phyloP scores from a whole-genome alignment of 2,329 filamentous ascomycete genomes.

The Aspergillus quadricinctus region DNA sequence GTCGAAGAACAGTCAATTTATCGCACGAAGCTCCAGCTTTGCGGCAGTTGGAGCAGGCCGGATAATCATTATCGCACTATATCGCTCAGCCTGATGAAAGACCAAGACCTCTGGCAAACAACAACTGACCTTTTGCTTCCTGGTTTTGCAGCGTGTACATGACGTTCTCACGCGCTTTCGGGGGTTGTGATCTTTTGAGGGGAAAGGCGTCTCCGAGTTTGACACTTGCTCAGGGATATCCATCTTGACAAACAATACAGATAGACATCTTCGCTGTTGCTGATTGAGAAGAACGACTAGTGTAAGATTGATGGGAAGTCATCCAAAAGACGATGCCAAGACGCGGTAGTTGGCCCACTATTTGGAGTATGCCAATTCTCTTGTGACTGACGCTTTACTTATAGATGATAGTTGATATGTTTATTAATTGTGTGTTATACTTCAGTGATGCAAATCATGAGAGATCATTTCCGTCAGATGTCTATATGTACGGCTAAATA shows the following conservation, averaged over 20 bases:
- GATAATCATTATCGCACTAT: conserved; percentile 45
- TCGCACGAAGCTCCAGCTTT: conserved; percentile 42
- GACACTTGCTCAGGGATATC: conserved; percentile 14
- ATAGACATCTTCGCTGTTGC: background rate
- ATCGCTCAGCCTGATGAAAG: background rate
- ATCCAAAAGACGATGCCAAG: background rate
- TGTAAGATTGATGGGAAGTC: background rate
- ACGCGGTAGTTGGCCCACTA: background rate
- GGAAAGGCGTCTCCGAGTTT: conserved; percentile 9
- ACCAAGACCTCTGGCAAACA: background rate
- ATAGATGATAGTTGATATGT: background rate
- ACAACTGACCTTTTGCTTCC: conserved; percentile 41
- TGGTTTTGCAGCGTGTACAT: conserved; percentile 44
- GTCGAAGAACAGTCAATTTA: conserved; percentile 36
- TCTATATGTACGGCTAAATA: background rate
- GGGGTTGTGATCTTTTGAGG: conserved; percentile 34
- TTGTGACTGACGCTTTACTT: background rate
- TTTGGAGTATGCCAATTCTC: background rate
- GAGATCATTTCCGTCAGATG: background rate
- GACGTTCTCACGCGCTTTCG: conserved; percentile 44
- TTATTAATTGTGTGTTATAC: background rate
- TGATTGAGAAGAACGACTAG: background rate
- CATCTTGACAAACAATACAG: conserved; percentile 4
- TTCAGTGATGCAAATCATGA: background rate
- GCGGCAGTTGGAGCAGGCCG: conserved; percentile 43